Conservation (phyloP, 1,139 yeast species). For the Candida mesenterica region DNA sequence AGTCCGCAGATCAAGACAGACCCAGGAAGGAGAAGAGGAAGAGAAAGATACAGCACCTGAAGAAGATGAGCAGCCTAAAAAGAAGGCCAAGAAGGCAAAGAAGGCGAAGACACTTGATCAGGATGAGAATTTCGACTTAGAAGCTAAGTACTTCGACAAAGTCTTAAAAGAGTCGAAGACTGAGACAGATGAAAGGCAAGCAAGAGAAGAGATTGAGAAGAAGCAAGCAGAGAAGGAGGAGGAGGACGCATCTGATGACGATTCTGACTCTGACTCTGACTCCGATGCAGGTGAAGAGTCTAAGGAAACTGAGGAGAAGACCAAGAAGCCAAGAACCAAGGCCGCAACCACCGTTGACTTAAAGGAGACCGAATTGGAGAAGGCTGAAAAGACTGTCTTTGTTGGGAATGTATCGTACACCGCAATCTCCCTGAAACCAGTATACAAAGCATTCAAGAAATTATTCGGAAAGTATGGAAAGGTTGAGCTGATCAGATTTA, state of each 20-base stretch:
- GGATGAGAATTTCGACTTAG: slow-evolving; percentile 47
- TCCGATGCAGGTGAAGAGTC: slow-evolving; percentile 20
- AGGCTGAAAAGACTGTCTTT: slow-evolving; percentile 86
- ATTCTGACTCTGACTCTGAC: slow-evolving; percentile 5
- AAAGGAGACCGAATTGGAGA: slow-evolving; percentile 70
- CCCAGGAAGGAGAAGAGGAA: slow-evolving; percentile 18
- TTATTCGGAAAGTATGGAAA: slow-evolving; percentile 57
- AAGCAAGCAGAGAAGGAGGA: slow-evolving; percentile 8
- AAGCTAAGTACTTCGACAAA: slow-evolving; percentile 45
- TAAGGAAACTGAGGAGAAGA: slow-evolving; percentile 14
- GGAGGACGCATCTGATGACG: slow-evolving; percentile 16
- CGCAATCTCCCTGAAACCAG: slow-evolving; percentile 63
- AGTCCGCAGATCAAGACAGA: slow-evolving; percentile 13
- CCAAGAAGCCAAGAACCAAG: slow-evolving; percentile 6
- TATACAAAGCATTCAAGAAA: slow-evolving; percentile 62
- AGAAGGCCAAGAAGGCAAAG: slow-evolving; percentile 11
- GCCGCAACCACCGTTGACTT: slow-evolving; percentile 43
- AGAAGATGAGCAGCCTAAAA: slow-evolving; percentile 14
- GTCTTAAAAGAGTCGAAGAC: slow-evolving; percentile 26
- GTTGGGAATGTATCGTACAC: slow-evolving; percentile 78
- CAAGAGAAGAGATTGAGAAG: slow-evolving; percentile 17
- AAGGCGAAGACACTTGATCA: slow-evolving; percentile 21
- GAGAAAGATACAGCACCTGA: slow-evolving; percentile 16
- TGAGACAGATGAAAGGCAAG: slow-evolving; percentile 9
- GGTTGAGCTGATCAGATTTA: slow-evolving; percentile 75